Evolutionary conservation across 441 rosid species (phyloP).

Genomic region (Bocquillonia castaneifolia): DNA sequence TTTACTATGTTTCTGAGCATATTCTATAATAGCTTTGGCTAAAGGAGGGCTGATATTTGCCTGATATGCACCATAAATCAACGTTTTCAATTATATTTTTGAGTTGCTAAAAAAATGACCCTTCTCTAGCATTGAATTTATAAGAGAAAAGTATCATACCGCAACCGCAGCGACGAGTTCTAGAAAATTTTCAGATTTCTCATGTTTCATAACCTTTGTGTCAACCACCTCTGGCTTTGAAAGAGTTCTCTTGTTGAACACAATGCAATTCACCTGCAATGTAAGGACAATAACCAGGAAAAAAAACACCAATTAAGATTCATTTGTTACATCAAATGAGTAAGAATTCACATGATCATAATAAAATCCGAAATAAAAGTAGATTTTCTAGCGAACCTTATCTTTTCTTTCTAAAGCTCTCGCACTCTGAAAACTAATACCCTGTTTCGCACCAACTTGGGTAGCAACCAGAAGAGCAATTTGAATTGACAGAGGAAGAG

Average conservation of each 20-base stretch:
- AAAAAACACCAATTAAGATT: too few relatives aligned
- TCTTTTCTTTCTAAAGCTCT: conserved; percentile 84
- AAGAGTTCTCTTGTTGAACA: conserved; percentile 91
- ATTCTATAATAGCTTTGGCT: conserved; percentile 74
- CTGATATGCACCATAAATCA: too few relatives aligned
- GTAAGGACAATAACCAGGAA: too few relatives aligned
- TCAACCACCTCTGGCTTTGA: conserved; percentile 77
- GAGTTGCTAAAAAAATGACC: neutral
- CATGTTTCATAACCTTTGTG: conserved; percentile 48
- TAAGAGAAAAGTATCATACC: conserved; percentile 47
- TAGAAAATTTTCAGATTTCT: conserved; percentile 55
- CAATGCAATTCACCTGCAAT: conserved; percentile 69
- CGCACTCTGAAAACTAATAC: conserved; percentile 83
- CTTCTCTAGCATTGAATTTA: too few relatives aligned
- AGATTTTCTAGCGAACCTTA: too few relatives aligned
- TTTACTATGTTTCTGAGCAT: conserved; percentile 62
- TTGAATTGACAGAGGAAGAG: conserved; percentile 81
- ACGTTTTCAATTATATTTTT: too few relatives aligned
- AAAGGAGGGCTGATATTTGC: conserved; percentile 83
- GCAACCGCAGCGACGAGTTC: conserved; percentile 79
- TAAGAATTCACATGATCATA: too few relatives aligned
- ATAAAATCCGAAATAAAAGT: too few relatives aligned
- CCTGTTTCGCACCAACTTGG: conserved; percentile 90
- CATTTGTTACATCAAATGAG: too few relatives aligned
- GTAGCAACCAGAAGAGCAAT: conserved; percentile 97